These are phyloP conservation scores for Colletotrichum destructivum DNA, from an alignment of 2,329 filamentous ascomycete species.

Conservation along the genomic window DNA sequence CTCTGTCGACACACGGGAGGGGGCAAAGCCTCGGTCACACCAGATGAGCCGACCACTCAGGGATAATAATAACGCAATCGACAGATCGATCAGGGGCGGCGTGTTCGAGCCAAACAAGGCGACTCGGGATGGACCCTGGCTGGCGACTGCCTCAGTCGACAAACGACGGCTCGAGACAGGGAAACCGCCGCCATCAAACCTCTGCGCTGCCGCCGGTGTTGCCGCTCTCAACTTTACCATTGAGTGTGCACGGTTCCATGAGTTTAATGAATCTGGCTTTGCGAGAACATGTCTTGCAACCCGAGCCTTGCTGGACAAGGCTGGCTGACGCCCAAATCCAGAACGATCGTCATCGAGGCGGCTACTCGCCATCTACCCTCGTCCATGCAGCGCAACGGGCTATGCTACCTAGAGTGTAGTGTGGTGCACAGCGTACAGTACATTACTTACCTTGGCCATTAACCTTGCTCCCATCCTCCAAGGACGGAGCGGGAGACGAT, in stretches of 20 bases:
- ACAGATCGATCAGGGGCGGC: slow-evolving; percentile 29
- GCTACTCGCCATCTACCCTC: slow-evolving; percentile 15
- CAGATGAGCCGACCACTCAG: slow-evolving; percentile 30
- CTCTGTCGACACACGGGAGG: slow-evolving; percentile 21
- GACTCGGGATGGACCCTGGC: slow-evolving; percentile 25
- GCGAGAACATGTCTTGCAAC: not conserved
- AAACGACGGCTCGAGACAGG: slow-evolving; percentile 11
- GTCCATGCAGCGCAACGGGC: slow-evolving; percentile 10
- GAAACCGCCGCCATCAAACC: not conserved
- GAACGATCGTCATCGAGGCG: slow-evolving; percentile 31
- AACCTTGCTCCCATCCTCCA: slow-evolving; percentile 21
- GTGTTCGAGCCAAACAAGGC: slow-evolving; percentile 7
- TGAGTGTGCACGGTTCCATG: slow-evolving; percentile 10
- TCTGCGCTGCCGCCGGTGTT: not conserved
- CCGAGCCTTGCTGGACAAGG: slow-evolving; percentile 13
- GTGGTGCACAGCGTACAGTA: no score
- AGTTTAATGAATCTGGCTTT: slow-evolving; percentile 4
- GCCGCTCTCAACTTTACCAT: not conserved
- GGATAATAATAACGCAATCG: not conserved
- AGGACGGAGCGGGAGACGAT: slow-evolving; percentile 27
- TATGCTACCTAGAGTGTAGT: not conserved
- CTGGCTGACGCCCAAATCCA: slow-evolving; percentile 24
- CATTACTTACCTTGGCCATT: no score
- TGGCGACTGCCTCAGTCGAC: not conserved
- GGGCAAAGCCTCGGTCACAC: slow-evolving; percentile 11